Percentiles rank a stretch among this genome's conserved stretches.
Evolutionary conservation across 2,329 filamentous ascomycete species (phyloP).

Genomic region (Chaetomium sp.): DNA sequence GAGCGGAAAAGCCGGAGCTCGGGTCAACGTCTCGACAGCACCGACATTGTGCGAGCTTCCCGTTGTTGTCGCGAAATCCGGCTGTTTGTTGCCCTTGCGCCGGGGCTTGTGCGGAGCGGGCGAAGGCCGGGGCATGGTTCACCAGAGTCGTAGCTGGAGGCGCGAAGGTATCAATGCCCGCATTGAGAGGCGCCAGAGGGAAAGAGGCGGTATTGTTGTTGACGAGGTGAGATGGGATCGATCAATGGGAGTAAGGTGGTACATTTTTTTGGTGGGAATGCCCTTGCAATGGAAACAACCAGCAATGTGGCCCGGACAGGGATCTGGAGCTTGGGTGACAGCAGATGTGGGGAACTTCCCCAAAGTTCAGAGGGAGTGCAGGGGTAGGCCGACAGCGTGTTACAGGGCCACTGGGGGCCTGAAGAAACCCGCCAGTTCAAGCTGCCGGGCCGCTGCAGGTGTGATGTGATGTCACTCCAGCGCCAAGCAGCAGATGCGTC

Average conservation of each 20-base stretch:
- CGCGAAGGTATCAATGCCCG: conserved; percentile 6
- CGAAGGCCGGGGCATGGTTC: conserved; percentile 43
- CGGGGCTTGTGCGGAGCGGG: conserved; percentile 54
- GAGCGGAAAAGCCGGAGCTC: conserved; percentile 74
- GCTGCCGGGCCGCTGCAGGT: too few relatives aligned
- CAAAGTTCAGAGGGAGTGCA: not conserved
- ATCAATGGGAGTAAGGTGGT: too few relatives aligned
- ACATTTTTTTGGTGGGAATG: not conserved
- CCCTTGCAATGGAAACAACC: conserved; percentile 8
- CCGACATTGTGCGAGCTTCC: conserved; percentile 17
- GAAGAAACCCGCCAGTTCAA: not conserved
- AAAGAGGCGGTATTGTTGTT: not conserved
- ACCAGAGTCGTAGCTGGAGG: conserved; percentile 21
- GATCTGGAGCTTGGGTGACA: conserved; percentile 5
- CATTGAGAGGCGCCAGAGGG: conserved; percentile 19
- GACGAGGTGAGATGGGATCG: not conserved
- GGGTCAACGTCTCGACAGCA: conserved; percentile 41
- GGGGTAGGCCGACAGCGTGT: not conserved
- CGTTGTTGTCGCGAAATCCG: conserved; percentile 39
- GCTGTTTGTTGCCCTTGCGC: conserved; percentile 42
- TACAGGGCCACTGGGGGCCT: not conserved
- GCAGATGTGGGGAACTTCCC: conserved; percentile 8
- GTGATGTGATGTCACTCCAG: too few relatives aligned
- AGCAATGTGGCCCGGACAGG: conserved; percentile 20
- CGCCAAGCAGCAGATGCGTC: too few relatives aligned